Percentiles rank a stretch among this genome's conserved stretches.
phyloP scores from a whole-genome alignment of 495 filamentous ascomycete species.

The Choiromyces venosus region DNA sequence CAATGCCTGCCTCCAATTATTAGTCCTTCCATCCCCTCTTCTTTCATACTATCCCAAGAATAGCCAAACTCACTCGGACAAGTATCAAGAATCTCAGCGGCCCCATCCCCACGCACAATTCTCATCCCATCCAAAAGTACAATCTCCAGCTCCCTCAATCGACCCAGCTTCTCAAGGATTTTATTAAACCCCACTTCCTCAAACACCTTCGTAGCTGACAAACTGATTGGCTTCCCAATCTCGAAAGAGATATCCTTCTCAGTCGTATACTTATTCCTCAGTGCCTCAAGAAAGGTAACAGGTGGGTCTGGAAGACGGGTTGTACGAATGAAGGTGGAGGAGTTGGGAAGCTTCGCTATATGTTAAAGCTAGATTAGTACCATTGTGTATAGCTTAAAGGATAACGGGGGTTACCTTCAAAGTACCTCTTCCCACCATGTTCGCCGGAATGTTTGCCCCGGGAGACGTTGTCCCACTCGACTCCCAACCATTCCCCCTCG shows the following conservation, averaged over 20 bases:
- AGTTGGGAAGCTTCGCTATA: constrained; percentile 58
- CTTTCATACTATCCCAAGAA: not conserved
- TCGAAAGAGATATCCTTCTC: constrained; percentile 45
- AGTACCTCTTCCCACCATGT: constrained; percentile 73
- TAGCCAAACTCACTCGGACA: constrained; percentile 48
- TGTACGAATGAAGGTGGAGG: constrained; percentile 81
- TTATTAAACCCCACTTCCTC: constrained; percentile 97
- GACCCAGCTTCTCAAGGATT: constrained; percentile 69
- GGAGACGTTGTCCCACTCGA: constrained; percentile 87
- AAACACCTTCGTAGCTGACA: constrained; percentile 74
- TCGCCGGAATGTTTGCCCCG: constrained; percentile 87
- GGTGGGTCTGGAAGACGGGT: constrained; percentile 61
- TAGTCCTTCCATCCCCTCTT: not conserved
- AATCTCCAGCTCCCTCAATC: constrained; percentile 68
- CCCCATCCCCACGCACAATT: constrained; percentile 52
- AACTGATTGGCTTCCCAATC: constrained; percentile 49
- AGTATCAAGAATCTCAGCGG: constrained; percentile 44
- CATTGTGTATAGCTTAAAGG: not conserved
- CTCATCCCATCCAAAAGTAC: constrained; percentile 73
- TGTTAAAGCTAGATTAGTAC: constrained; percentile 48
- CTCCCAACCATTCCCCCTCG: constrained; percentile 78
- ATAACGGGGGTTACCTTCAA: constrained; percentile 50
- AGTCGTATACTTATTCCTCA: constrained; percentile 75
- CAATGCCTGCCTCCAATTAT: constrained; percentile 52
- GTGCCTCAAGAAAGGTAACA: constrained; percentile 68